Percentiles rank a stretch among this genome's conserved stretches.
Conservation (phyloP, 345 rosid genomes). For the Pseudoturritis turrita region DNA sequence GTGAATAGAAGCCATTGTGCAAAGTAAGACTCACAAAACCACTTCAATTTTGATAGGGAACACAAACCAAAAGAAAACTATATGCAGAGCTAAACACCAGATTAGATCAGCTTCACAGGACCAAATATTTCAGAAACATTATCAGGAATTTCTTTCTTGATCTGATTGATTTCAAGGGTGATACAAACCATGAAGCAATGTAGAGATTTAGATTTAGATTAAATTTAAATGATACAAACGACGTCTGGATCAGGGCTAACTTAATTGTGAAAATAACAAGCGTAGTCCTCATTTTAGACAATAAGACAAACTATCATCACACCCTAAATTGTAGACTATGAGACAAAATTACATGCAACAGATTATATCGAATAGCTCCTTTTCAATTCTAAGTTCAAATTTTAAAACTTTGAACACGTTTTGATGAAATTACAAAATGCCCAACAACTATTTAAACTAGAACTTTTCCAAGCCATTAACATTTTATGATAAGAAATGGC, state of each 20-base stretch:
- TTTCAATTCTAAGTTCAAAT: neutral
- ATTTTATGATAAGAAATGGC: neutral
- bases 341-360: neutral
- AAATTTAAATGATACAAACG: neutral
- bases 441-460: neutral
- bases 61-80: neutral
- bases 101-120: neutral
- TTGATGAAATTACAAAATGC: neutral
- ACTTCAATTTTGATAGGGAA: neutral
- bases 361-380: neutral
- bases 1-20: neutral
- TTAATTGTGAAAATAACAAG: neutral
- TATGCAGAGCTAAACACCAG: conserved; percentile 11
- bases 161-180: neutral
- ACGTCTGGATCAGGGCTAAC: neutral
- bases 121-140: neutral
- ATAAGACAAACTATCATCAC: neutral
- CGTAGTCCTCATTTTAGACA: neutral
- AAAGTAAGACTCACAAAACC: neutral
- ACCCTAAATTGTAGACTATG: neutral
- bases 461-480: neutral
- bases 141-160: neutral
- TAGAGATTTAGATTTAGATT: neutral
- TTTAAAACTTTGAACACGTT: neutral
- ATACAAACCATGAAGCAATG: neutral